These are phyloP conservation scores for Pyricularia pennisetigena DNA, from an alignment of 2,329 filamentous ascomycete species.

Conservation along the genomic window DNA sequence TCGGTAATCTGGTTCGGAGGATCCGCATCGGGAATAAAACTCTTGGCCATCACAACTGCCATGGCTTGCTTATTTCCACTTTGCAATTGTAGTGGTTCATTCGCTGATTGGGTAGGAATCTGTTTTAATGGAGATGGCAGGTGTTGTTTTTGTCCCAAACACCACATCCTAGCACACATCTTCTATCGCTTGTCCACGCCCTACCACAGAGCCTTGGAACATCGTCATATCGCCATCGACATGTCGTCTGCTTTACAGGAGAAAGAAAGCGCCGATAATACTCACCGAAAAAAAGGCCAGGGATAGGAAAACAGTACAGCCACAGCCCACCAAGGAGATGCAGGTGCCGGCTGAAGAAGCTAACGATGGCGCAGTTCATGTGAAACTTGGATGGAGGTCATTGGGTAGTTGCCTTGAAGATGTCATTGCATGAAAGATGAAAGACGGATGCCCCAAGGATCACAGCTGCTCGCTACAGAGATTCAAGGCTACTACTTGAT, in stretches of 20 bases:
- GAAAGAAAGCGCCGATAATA: not conserved
- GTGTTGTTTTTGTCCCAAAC: not conserved
- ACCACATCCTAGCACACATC: not conserved
- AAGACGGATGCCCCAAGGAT: no score
- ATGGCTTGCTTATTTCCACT: not conserved
- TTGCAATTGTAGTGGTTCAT: not conserved
- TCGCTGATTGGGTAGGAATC: not conserved
- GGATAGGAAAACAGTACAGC: not conserved
- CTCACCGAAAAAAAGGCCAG: not conserved
- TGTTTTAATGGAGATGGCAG: not conserved
- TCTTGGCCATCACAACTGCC: not conserved
- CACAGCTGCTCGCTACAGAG: conserved; percentile 2
- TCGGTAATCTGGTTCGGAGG: not conserved
- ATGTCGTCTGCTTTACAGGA: not conserved
- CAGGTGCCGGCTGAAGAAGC: conserved; percentile 18
- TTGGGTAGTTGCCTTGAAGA: conserved; percentile 25
- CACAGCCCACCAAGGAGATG: conserved; percentile 8
- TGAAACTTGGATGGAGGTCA: conserved; percentile 43
- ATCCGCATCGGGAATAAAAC: not conserved
- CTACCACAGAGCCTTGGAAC: not conserved
- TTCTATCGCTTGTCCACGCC: not conserved
- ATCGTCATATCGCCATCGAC: not conserved
- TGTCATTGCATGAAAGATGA: no score
- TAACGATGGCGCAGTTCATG: conserved; percentile 23
- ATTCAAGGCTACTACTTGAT: not conserved